phyloP scores from a whole-genome alignment of 2,329 filamentous ascomycete genomes.

The Macrophomina pseudophaseolina region DNA sequence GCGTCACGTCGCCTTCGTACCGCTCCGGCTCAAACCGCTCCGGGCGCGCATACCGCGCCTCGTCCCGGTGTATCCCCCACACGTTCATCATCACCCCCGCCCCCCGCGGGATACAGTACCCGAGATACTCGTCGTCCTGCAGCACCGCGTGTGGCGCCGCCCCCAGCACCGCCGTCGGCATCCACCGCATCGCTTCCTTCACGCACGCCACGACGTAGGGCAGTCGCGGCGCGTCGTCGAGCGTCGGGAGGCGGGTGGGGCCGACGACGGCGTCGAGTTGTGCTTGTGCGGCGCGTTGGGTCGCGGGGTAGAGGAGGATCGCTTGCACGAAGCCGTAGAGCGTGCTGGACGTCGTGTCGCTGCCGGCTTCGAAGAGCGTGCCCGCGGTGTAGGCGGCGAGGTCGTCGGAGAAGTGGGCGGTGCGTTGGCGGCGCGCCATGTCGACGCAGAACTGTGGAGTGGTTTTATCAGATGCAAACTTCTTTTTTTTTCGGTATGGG shows the following conservation, averaged over 20 bases:
- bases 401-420: constrained; percentile 32
- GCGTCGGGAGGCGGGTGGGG: constrained; percentile 33
- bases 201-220: constrained; percentile 37
- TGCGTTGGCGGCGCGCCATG: constrained; percentile 31
- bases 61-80: constrained; percentile 42
- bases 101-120: constrained; percentile 46
- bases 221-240: constrained; percentile 35
- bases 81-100: constrained; percentile 42
- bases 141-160: constrained; percentile 36
- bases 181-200: constrained; percentile 41
- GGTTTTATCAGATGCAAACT: not conserved
- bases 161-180: constrained; percentile 35
- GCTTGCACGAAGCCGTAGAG: constrained; percentile 37
- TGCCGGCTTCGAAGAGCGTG: constrained; percentile 37
- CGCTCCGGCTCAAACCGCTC: constrained; percentile 31
- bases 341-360: constrained; percentile 36
- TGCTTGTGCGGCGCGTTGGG: constrained; percentile 32
- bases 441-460: constrained; percentile 32
- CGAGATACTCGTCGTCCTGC: constrained; percentile 38
- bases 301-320: constrained; percentile 35
- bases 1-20: constrained; percentile 33
- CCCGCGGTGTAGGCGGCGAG: constrained; percentile 35
- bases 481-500: not conserved
- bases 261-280: constrained; percentile 40
- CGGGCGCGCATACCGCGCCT: constrained; percentile 29